Evolutionary conservation across 768 basidiomycete genomes (phyloP).

Genomic region (Xerocomellus chrysenteron): DNA sequence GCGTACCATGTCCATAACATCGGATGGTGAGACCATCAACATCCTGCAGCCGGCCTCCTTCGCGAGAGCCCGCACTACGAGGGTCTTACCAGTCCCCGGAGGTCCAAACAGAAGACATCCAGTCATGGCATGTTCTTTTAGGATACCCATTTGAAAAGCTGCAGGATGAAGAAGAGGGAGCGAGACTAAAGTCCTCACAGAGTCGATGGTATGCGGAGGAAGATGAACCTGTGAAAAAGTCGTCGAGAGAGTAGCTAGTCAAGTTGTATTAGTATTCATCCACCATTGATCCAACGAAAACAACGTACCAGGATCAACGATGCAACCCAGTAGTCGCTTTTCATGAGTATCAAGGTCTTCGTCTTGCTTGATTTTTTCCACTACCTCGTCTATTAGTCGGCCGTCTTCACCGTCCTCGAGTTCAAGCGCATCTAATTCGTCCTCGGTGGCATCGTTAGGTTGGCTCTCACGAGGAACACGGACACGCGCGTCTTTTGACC

Average conservation of each 20-base stretch:
- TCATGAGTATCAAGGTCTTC: constrained; percentile 79
- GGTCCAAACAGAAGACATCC: constrained; percentile 93
- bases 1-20: constrained; percentile 93
- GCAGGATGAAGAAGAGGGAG: constrained; percentile 83
- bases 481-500: constrained; percentile 53
- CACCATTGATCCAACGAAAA: neutral
- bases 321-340: constrained; percentile 75
- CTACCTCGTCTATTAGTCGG: constrained; percentile 56
- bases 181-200: constrained; percentile 88
- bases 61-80: constrained; percentile 86
- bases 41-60: constrained; percentile 93
- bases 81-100: constrained; percentile 89
- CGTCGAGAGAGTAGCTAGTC: constrained; percentile 68
- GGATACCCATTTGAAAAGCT: constrained; percentile 85
- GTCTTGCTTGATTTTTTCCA: constrained; percentile 76
- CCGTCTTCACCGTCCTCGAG: constrained; percentile 34
- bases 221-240: constrained; percentile 88
- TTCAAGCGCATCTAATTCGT: constrained; percentile 28
- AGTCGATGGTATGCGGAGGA: constrained; percentile 85
- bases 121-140: constrained; percentile 89
- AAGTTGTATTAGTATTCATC: constrained; percentile 2
- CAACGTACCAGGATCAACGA: constrained; percentile 73
- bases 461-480: constrained; percentile 37
- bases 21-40: constrained; percentile 86
- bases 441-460: constrained; percentile 34